Evolutionary conservation across 2,329 filamentous ascomycete species (phyloP), one percentile per base, ranked within the genome.

Genomic region (Fusarium chlamydosporum): DNA sequence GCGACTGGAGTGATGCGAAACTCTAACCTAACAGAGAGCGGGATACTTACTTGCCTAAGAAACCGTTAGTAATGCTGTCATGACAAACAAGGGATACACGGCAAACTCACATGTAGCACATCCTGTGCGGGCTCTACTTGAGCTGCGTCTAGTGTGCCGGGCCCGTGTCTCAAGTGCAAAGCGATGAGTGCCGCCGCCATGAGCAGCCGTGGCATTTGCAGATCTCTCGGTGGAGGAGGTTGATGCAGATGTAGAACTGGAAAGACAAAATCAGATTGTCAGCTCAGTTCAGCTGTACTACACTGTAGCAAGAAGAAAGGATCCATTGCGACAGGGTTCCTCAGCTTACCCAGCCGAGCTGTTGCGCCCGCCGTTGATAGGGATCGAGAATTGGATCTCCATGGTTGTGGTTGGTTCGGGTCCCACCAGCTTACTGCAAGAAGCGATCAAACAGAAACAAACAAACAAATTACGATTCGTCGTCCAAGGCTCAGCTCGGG

Each of bases 331-430:
- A 58, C 52, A 70, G 55, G 67, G 56, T 48, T 50, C 42, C 37
- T 27, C 27, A 56, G 53, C 76, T 75, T 63, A 79, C 77, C 57
- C 63, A 52, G 68, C 50, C 46, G 56, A 61, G 52, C 41, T 70
- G 43, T 62, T 72, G 33, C 66, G 69, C 43, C 58, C 59, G 43
- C 48, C 27, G 40, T 69, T 73, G 15, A 79, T 64, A 16, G 77
- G 72, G 35, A 79, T 61, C n/a, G 76, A 76, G 68, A 80, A 80
- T 48, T 80, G 79, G 53, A 80, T 78, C 74, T 80, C 79, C 79
- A 80, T 80, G 48, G 16, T 18, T 51, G 26, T 40, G 47, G 29
- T 56, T 67, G 53, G 51, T 26, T 26, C 18, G 46, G 48, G 46
- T 54, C 54, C 63, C 55, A 65, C 55, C 60, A 18, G 26, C 18